Percentiles rank a stretch among this genome's conserved stretches.
These are phyloP conservation scores for Sclerotinia borealis DNA, from an alignment of 2,329 filamentous ascomycete genomes.

Conservation along the genomic window DNA sequence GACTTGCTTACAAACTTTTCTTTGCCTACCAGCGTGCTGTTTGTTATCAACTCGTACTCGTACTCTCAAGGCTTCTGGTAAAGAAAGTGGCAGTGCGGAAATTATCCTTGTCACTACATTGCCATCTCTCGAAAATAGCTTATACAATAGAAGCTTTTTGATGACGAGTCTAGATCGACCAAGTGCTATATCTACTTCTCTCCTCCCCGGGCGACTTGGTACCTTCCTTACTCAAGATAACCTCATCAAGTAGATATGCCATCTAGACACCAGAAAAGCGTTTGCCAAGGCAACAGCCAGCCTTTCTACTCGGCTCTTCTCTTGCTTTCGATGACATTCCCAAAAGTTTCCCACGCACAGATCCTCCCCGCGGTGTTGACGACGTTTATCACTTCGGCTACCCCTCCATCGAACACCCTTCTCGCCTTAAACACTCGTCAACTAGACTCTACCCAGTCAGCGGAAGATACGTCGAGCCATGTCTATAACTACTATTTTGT, in stretches of 20 bases:
- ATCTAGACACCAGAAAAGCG: neutral
- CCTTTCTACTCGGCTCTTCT: slow-evolving; percentile 20
- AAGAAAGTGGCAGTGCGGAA: neutral
- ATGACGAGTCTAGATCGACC: neutral
- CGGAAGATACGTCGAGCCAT: slow-evolving; percentile 32
- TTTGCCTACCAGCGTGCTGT: neutral
- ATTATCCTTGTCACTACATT: neutral
- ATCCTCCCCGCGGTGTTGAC: slow-evolving; percentile 14
- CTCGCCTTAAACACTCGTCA: neutral
- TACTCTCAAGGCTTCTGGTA: neutral
- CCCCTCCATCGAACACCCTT: slow-evolving; percentile 8
- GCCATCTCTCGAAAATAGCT: neutral
- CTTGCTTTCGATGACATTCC: slow-evolving; percentile 25
- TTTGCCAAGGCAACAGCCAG: slow-evolving; percentile 18
- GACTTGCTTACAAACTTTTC: too few species aligned
- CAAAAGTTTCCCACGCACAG: slow-evolving; percentile 22
- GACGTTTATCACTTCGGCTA: slow-evolving; percentile 13
- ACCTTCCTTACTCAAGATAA: neutral
- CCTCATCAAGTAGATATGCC: neutral
- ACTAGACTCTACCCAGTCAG: neutral
- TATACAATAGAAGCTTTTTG: neutral
- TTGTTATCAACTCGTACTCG: neutral
- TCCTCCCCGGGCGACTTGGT: neutral
- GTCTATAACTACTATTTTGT: slow-evolving; percentile 52
- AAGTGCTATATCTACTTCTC: neutral